A percentile compares a stretch with the other conserved stretches of the same genome.
phyloP scores from a whole-genome alignment of 306 rosid species.

The Notholithocarpus densiflorus region DNA sequence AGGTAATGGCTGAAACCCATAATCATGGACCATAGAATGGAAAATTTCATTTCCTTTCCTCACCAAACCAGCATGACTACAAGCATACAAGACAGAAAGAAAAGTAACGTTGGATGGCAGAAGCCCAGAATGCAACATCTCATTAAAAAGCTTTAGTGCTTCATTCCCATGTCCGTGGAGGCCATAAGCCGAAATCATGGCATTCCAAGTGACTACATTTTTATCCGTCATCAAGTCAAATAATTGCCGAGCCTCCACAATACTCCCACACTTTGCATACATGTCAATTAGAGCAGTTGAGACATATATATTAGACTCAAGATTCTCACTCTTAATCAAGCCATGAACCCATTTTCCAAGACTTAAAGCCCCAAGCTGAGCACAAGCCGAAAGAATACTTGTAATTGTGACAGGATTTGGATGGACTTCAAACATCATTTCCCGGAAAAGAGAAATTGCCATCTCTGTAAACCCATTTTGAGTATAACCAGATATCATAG shows the following conservation, averaged over 20 bases:
- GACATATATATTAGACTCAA: constrained; percentile 72
- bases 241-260: constrained; percentile 63
- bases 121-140: constrained; percentile 58
- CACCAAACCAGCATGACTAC: constrained; percentile 94
- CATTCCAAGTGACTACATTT: constrained; percentile 87
- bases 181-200: constrained; percentile 91
- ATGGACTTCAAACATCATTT: constrained; percentile 61
- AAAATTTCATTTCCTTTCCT: constrained; percentile 75
- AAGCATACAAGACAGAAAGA: constrained; percentile 80
- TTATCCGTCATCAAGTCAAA: constrained; percentile 73
- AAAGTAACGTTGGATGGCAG: constrained; percentile 73
- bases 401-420: constrained; percentile 82
- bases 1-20: constrained; percentile 57
- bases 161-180: constrained; percentile 88
- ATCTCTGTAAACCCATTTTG: constrained; percentile 82
- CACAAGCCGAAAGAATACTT: constrained; percentile 89
- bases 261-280: constrained; percentile 93
- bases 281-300: constrained; percentile 82
- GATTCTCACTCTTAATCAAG: constrained; percentile 61
- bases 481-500: constrained; percentile 90
- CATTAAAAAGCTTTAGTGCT: constrained; percentile 68
- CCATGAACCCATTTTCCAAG: constrained; percentile 86
- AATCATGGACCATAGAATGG: constrained; percentile 60
- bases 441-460: constrained; percentile 76
- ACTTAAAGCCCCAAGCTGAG: constrained; percentile 85